phyloP scores from a whole-genome alignment of 164 flowering plant species.

The Chimonanthus praecox region DNA sequence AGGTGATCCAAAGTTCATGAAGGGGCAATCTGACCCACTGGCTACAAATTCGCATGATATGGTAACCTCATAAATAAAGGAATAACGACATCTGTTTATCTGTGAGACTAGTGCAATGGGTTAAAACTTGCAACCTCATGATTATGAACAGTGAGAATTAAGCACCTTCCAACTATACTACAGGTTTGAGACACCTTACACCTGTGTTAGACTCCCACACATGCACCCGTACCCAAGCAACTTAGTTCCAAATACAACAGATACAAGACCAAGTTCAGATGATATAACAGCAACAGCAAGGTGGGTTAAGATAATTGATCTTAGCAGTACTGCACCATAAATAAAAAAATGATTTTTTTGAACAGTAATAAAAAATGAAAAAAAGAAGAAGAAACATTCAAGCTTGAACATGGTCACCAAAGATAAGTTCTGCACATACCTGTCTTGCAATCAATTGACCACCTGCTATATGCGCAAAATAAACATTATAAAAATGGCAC shows the following conservation, averaged over 20 bases:
- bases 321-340: not conserved
- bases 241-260: not conserved
- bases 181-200: no score
- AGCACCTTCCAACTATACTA: no score
- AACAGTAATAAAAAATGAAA: no score
- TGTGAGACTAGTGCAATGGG: no score
- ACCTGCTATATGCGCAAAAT: constrained; percentile 86
- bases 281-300: not conserved
- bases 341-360: not conserved
- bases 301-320: not conserved
- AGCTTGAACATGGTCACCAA: not conserved
- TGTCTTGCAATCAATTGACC: constrained; percentile 79
- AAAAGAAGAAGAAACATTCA: not conserved
- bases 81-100: no score
- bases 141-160: no score
- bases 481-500: constrained; percentile 81
- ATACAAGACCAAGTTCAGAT: not conserved
- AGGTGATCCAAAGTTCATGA: no score
- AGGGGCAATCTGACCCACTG: no score
- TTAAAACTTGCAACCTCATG: no score
- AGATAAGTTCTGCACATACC: constrained; percentile 29
- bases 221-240: not conserved
- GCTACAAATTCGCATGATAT: no score
- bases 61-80: no score
- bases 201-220: no score